Evolutionary conservation across 2,329 filamentous ascomycete species (phyloP).

Genomic region (Pestalotiopsis sp.): DNA sequence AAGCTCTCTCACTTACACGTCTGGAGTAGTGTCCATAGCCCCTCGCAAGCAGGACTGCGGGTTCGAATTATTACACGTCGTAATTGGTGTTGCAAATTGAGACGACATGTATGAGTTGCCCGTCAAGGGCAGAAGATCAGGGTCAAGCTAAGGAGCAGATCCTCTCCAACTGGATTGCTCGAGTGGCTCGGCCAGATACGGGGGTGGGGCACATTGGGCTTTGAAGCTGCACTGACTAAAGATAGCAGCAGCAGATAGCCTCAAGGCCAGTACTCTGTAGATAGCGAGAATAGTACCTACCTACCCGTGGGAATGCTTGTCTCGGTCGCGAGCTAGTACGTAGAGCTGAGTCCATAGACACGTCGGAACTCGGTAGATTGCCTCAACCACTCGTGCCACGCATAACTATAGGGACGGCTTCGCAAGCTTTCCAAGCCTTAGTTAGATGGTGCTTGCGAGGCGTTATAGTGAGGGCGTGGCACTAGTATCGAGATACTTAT

Average conservation of each 20-base stretch:
- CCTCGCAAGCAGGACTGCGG: background rate
- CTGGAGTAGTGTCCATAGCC: background rate
- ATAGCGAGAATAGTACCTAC: background rate
- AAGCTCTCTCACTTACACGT: background rate
- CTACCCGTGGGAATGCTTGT: background rate
- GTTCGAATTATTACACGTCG: background rate
- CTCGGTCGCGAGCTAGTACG: background rate
- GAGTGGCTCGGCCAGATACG: background rate
- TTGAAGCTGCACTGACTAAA: background rate
- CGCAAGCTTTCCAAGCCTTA: too few relatives aligned
- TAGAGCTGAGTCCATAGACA: background rate
- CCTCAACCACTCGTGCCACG: too few relatives aligned
- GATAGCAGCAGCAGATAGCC: background rate
- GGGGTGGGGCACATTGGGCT: background rate
- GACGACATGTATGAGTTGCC: background rate
- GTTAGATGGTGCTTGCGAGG: too few relatives aligned
- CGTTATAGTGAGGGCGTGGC: too few relatives aligned
- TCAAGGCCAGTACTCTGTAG: background rate
- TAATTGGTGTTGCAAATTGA: background rate
- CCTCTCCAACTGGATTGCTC: background rate
- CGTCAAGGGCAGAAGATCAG: background rate
- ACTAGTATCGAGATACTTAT: too few relatives aligned
- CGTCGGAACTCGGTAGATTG: too few relatives aligned
- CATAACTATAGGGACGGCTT: too few relatives aligned
- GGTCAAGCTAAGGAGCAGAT: too few relatives aligned